These are phyloP conservation scores for Glebionis coronaria DNA, from an alignment of 129 eudicot genomes.

Conservation along the genomic window DNA sequence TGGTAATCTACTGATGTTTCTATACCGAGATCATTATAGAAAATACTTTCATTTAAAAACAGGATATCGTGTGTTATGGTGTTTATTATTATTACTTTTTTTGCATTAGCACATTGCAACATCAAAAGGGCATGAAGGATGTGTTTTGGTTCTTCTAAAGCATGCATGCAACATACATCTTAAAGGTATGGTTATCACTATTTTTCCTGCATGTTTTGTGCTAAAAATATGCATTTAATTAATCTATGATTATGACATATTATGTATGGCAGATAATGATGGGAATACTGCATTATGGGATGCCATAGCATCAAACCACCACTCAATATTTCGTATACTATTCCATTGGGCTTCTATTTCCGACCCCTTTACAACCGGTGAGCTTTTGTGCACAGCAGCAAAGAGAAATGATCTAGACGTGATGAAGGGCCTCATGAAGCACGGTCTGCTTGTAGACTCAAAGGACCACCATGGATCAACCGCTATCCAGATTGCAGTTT, in stretches of 20 bases:
- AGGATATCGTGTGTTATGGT: too few species aligned
- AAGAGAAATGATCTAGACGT: slow-evolving; percentile 53
- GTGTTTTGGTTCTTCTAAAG: slow-evolving; percentile 79
- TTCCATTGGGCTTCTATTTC: slow-evolving; percentile 89
- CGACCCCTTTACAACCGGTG: slow-evolving; percentile 75
- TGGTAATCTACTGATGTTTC: neutral
- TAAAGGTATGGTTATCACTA: slow-evolving; percentile 44
- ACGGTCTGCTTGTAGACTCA: slow-evolving; percentile 71
- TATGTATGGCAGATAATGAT: slow-evolving; percentile 42
- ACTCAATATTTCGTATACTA: slow-evolving; percentile 60
- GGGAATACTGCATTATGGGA: slow-evolving; percentile 94
- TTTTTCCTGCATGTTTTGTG: neutral
- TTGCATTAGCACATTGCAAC: slow-evolving; percentile 4
- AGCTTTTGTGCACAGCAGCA: slow-evolving; percentile 70
- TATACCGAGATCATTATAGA: too few species aligned
- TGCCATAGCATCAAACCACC: slow-evolving; percentile 71
- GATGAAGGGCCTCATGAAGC: slow-evolving; percentile 67
- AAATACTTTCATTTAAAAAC: too few species aligned
- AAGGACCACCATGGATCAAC: slow-evolving; percentile 65
- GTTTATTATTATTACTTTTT: too few species aligned
- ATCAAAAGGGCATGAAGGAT: slow-evolving; percentile 87
- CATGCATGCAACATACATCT: slow-evolving; percentile 80
- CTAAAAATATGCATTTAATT: slow-evolving; percentile 1
- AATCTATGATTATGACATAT: slow-evolving; percentile 14
- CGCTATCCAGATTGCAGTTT: slow-evolving; percentile 62